Evolutionary conservation across 2,329 filamentous ascomycete genomes (phyloP).

Genomic region (Erysiphe pisi): DNA sequence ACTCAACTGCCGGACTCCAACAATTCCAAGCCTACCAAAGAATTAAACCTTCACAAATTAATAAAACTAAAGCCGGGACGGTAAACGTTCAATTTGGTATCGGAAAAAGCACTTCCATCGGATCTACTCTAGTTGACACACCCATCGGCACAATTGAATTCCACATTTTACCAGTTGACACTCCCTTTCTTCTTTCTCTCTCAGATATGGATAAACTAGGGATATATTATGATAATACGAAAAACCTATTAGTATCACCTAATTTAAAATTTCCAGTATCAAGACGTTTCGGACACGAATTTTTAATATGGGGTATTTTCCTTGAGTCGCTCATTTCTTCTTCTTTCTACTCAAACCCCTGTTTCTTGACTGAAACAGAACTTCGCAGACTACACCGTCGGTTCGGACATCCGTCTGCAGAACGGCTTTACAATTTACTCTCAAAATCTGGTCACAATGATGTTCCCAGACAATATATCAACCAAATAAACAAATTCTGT

Average conservation of each 20-base stretch:
- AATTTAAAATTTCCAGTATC: not conserved
- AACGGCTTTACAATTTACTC: not conserved
- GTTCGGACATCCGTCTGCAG: not conserved
- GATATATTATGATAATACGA: slow-evolving; percentile 3
- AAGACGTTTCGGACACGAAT: not conserved
- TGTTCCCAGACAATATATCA: too few relatives aligned
- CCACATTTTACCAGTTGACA: not conserved
- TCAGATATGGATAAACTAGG: not conserved
- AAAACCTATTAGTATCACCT: not conserved
- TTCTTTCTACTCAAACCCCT: not conserved
- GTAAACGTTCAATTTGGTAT: slow-evolving; percentile 25
- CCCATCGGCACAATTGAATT: not conserved
- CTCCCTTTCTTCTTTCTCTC: not conserved
- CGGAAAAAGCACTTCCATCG: slow-evolving; percentile 10
- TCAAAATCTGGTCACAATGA: not conserved
- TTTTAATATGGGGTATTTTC: slow-evolving; percentile 6
- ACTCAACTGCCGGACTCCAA: not conserved
- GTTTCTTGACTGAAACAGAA: not conserved
- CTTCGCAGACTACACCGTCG: not conserved
- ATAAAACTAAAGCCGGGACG: not conserved
- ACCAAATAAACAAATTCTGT: not conserved
- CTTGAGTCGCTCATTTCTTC: not conserved
- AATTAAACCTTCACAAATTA: not conserved
- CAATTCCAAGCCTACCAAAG: not conserved
- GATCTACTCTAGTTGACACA: not conserved